Evolutionary conservation across 1,284 basidiomycete genomes (phyloP), one percentile per base, ranked within the genome.

Genomic region (Chondrostereum purpureum): DNA sequence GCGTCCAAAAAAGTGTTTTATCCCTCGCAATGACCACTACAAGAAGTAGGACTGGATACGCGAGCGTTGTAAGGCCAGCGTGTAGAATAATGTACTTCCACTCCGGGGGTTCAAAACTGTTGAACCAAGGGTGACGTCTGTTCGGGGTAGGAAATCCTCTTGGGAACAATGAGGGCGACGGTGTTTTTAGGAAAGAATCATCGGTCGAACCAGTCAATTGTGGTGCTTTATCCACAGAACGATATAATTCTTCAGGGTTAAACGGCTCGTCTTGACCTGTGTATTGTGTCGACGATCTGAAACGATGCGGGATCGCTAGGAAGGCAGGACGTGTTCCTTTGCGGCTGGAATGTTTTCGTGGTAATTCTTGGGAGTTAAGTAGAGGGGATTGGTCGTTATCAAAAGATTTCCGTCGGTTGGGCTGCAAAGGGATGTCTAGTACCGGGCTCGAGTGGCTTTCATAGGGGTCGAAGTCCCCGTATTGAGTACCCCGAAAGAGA

Each of bases 1-100:
- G 60, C 33, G 65, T 61, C 63, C 65, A 68, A 47, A 68, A 69
- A 5, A 69, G 42, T 1, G 60, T 50, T 37, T 50, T 56, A 13
- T 58, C 55, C 10, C 45, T 53, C 3, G 62, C 62, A 10, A 63
- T 21, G 31, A 20, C 5, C 17, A 37, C 33, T 12, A 37, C 31
- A 3, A 44, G 42, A 12, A 44, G 19, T n/a, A 49, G 35, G 16
- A 45, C 21, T 4, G 47, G 47, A 20, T 45, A 49, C 3, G 47
- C 21, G 12, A 42, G 24, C 16, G 38, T 22, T 24, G 43, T 45
- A 13, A 49, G 34, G 4, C 23, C 23, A 14, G 45, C 31, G 23
- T 49, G 47, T 8, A 49, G 33, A 13, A 45, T 10, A 31, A 49
- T 42, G 14, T 45, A 27, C 23, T 24, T 24, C 47, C 47, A 49